A percentile compares a stretch with the other conserved stretches of the same genome.
phyloP scores from a whole-genome alignment of 257 asterid species.

The Ilex aquifolium region DNA sequence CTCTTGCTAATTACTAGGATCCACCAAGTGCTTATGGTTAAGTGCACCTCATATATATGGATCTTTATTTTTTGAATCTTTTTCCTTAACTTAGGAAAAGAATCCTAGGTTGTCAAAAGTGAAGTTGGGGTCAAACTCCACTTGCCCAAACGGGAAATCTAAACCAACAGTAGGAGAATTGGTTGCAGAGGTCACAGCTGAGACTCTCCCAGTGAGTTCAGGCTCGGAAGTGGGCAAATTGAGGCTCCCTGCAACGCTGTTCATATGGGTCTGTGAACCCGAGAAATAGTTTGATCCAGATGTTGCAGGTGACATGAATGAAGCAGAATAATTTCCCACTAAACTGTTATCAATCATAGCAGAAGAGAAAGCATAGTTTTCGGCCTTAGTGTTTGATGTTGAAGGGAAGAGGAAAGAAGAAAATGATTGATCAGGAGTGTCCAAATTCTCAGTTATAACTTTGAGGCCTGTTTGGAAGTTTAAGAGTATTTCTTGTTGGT shows the following conservation, averaged over 20 bases:
- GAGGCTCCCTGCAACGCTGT: constrained; percentile 19
- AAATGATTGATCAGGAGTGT: constrained; percentile 24
- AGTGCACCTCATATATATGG: too few relatives aligned
- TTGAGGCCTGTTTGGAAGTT: constrained; percentile 40
- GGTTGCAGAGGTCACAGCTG: constrained; percentile 24
- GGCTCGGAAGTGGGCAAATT: constrained; percentile 19
- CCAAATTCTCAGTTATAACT: constrained; percentile 20
- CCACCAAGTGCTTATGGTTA: too few relatives aligned
- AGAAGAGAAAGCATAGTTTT: constrained; percentile 12
- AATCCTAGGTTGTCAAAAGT: constrained; percentile 26
- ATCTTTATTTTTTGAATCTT: not conserved
- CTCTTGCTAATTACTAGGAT: too few relatives aligned
- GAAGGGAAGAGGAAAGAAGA: constrained; percentile 13
- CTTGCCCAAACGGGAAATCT: constrained; percentile 22
- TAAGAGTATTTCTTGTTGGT: constrained; percentile 15
- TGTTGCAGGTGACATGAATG: constrained; percentile 17
- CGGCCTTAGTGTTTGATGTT: constrained; percentile 16
- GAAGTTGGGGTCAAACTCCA: constrained; percentile 36
- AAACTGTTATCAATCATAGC: constrained; percentile 4
- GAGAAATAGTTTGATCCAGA: constrained; percentile 23
- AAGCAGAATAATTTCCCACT: constrained; percentile 11
- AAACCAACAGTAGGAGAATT: constrained; percentile 25
- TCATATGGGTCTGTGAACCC: constrained; percentile 8
- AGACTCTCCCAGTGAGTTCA: constrained; percentile 19
- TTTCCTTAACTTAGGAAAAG: constrained; percentile 12